These are phyloP conservation scores for Hordeum marinum DNA, from an alignment of 176 grass and related monocot species.

Conservation along the genomic window DNA sequence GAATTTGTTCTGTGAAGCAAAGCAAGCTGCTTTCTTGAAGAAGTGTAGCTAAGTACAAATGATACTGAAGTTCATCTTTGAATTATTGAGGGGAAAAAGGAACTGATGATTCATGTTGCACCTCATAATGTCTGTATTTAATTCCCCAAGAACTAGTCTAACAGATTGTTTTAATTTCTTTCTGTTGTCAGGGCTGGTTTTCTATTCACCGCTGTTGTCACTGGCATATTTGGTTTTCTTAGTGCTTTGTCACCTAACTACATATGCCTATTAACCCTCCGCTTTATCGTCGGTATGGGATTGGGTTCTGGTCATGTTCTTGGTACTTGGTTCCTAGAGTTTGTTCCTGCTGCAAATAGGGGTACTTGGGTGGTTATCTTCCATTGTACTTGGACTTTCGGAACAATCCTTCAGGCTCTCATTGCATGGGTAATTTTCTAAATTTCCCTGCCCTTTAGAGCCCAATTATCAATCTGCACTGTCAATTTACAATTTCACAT, in stretches of 20 bases:
- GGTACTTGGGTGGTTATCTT: constrained; percentile 16
- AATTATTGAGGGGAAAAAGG: background rate
- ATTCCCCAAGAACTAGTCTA: background rate
- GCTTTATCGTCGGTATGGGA: constrained; percentile 61
- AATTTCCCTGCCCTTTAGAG: background rate
- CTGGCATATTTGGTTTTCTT: constrained; percentile 49
- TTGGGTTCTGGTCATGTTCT: constrained; percentile 58
- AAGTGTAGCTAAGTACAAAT: background rate
- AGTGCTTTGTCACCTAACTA: constrained; percentile 73
- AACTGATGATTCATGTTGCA: background rate
- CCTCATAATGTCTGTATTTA: background rate
- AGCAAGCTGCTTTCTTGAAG: background rate
- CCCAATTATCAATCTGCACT: background rate
- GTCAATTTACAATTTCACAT: background rate
- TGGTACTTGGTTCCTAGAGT: constrained; percentile 76
- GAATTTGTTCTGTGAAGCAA: background rate
- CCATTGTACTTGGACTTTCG: constrained; percentile 1
- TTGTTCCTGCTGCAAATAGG: constrained; percentile 53
- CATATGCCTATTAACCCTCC: constrained; percentile 36
- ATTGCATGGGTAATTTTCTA: background rate
- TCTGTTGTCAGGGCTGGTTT: constrained; percentile 38
- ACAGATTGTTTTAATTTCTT: background rate
- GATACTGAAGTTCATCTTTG: background rate
- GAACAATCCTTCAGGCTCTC: constrained; percentile 3
- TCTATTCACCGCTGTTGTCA: constrained; percentile 63